Evolutionary conservation across 768 basidiomycete species (phyloP), one percentile per base, ranked within the genome.

Genomic region (Russula ochroleuca): DNA sequence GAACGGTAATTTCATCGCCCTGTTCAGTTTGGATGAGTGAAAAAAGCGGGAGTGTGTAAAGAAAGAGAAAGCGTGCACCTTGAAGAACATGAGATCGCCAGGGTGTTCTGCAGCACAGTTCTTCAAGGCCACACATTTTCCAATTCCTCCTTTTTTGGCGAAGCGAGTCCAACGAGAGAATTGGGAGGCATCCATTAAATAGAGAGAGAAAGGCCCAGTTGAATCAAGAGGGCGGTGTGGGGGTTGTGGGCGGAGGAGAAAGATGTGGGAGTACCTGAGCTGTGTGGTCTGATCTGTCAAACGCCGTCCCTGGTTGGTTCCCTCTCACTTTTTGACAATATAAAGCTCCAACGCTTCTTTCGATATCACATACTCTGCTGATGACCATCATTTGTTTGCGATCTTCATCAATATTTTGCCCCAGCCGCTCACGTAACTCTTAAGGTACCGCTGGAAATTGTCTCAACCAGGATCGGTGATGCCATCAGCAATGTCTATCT

Each of bases 61-160:
- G 45, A 10, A n/a, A 25, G 33, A 17, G 35, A 38, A 37, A 76
- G 81, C 53, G 60, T 8, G 47, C 23, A 85, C 90, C 81, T 88
- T 86, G 54, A 94, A 74, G 72, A 94, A 93, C 92, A 94, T 94
- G 50, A 94, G 79, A 73, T 94, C 92, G 25, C 86, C 86, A 13
- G 81, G 72, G 43, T 80, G 79, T 72, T 90, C 84, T 2, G 90
- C 90, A 21, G 90, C 82, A 69, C 88, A 91, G 72, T 94, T 91
- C 58, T 81, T 78, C 28, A 80, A 61, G 5, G 92, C 92, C 1
- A 83, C 85, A 67, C 90, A 92, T 68, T 79, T 87, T 5, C 92
- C 92, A 58, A 94, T 91, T 15, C 92, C 92, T 0, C 92, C 92
- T 70, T 92, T 93, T 5, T 78, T 83, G 0, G 92, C 92, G 72